A percentile compares a stretch with the other conserved stretches of the same genome.
These are phyloP conservation scores for Corymbia maculata DNA, from an alignment of 345 rosid species.

Conservation along the genomic window DNA sequence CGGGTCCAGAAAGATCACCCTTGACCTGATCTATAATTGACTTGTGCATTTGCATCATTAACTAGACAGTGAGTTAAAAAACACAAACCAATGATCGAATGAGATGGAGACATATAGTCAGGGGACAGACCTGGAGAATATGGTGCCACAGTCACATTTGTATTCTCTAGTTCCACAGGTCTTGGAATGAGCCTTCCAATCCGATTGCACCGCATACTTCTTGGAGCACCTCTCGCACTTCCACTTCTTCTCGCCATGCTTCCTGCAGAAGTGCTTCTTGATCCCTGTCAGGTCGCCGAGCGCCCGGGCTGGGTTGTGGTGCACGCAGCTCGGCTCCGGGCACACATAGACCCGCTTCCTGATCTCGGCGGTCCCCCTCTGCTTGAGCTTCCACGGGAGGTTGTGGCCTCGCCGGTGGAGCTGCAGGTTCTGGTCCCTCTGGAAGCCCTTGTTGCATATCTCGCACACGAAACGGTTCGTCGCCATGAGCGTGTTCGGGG, in stretches of 20 bases:
- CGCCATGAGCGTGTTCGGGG: conserved; percentile 5
- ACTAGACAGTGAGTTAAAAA: background rate
- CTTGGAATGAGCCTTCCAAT: conserved; percentile 14
- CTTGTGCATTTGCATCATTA: background rate
- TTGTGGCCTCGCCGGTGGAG: conserved; percentile 13
- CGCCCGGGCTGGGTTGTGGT: conserved; percentile 6
- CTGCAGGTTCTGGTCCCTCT: conserved; percentile 15
- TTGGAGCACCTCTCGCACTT: conserved; percentile 14
- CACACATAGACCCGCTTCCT: conserved; percentile 7
- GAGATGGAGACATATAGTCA: background rate
- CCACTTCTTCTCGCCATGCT: conserved; percentile 17
- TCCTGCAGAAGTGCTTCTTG: conserved; percentile 12
- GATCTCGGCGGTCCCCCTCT: background rate
- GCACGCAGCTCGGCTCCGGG: conserved; percentile 7
- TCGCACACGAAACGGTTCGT: conserved; percentile 11
- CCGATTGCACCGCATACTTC: conserved; percentile 7
- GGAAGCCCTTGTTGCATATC: conserved; percentile 12
- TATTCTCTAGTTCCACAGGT: conserved; percentile 11
- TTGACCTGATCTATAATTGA: background rate
- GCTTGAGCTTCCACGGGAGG: conserved; percentile 10
- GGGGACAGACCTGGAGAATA: background rate
- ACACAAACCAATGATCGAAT: background rate
- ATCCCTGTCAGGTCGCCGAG: conserved; percentile 8
- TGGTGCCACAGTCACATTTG: conserved; percentile 11
- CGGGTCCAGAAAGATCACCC: background rate